phyloP scores from a whole-genome alignment of 441 rosid species.

The Brassica balearica region DNA sequence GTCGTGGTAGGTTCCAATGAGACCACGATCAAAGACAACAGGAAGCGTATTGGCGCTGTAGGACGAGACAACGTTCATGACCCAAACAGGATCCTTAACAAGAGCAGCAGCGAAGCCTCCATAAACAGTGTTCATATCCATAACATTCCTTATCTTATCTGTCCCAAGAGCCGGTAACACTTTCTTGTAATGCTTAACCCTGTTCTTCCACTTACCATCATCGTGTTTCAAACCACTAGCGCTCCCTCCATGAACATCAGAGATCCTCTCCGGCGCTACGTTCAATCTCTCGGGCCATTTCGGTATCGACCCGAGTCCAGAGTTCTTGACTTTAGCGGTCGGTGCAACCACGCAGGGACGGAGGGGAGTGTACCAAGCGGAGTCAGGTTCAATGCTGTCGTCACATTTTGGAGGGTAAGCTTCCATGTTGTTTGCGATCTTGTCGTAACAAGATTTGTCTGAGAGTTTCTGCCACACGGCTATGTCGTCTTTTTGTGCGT shows the following conservation, averaged over 20 bases:
- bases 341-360: slow-evolving; percentile 47
- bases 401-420: slow-evolving; percentile 47
- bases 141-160: slow-evolving; percentile 68
- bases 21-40: slow-evolving; percentile 82
- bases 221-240: slow-evolving; percentile 54
- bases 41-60: slow-evolving; percentile 75
- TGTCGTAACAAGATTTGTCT: slow-evolving; percentile 45
- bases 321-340: slow-evolving; percentile 45
- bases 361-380: slow-evolving; percentile 54
- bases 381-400: slow-evolving; percentile 60
- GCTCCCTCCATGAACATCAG: slow-evolving; percentile 63
- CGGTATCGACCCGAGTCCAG: slow-evolving; percentile 35
- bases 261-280: slow-evolving; percentile 71
- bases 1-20: slow-evolving; percentile 79
- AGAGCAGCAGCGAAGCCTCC: slow-evolving; percentile 92
- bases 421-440: slow-evolving; percentile 40
- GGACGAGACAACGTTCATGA: slow-evolving; percentile 85
- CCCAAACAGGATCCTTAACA: slow-evolving; percentile 71
- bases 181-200: slow-evolving; percentile 66
- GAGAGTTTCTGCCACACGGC: slow-evolving; percentile 87
- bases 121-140: slow-evolving; percentile 82
- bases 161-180: slow-evolving; percentile 64
- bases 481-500: slow-evolving; percentile 69
- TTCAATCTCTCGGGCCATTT: slow-evolving; percentile 80
- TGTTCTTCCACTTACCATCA: slow-evolving; percentile 62